Evolutionary conservation across 1,284 basidiomycete species (phyloP), one percentile per base, ranked within the genome.

Genomic region (Fomitopsis palustris): DNA sequence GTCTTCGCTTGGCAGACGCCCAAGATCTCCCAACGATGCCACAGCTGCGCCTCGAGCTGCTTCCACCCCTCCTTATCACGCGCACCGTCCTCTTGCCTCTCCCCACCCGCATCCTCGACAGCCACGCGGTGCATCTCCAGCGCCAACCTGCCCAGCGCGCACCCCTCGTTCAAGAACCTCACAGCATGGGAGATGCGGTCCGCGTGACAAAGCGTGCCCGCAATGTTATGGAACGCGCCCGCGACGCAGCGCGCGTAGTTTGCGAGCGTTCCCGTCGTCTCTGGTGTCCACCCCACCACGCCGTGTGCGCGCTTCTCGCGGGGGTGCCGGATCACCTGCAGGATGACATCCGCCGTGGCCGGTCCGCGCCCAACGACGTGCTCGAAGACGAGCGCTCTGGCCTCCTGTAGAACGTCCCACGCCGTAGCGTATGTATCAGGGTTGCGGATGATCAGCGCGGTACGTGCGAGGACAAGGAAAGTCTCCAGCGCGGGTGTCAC

Each of bases 21-120:
- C 23, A 95, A 75, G n/a, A 94, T 73, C 71, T 95, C 92, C 80
- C 85, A 93, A 41, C 92, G 77, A 41, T 85, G 80, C 63, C 81
- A 84, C 31, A 92, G 61, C 63, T 88, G 85, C 25, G 86, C 81
- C 59, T 83, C 78, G 3, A 92, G 75, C 59, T 83, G 79, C 53
- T 62, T 75, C 85, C 87, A 90, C 0, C 74, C 77, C 31, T 84
- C 82, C 10, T 74, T 66, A 54, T 64, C 69, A 47, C 31, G 49
- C 23, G 16, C 31, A n/a, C 47, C 65, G 42, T 67, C 62, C 25
- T 57, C 67, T 53, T 37, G 35, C 35, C 39, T 43, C 1, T 41
- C 62, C 2, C 33, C 56, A 1, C 31, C 23, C 9, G 12, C 54
- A 17, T 33, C 39, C 12, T 55, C 41, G 25, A 27, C 9, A 3